These are phyloP conservation scores for Globisporangium orthogonon DNA, from an alignment of 352 stramenopile genomes.

Conservation along the genomic window DNA sequence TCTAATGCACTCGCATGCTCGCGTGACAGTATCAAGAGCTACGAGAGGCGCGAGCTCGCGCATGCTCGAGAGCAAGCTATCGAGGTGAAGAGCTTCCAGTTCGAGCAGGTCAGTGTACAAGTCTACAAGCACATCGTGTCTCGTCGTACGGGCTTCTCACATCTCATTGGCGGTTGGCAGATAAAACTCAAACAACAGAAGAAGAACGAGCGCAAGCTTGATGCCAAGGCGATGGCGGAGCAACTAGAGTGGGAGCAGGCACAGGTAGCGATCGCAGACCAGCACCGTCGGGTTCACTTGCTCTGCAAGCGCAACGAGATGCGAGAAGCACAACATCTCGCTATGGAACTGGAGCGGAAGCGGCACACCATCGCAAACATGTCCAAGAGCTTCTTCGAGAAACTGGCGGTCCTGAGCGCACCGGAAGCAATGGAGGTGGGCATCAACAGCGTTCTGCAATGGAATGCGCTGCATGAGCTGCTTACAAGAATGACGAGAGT, in stretches of 20 bases:
- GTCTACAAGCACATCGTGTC: not conserved
- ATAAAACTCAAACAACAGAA: slow-evolving; percentile 17
- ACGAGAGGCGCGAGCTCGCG: slow-evolving; percentile 5
- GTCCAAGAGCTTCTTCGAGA: slow-evolving; percentile 38
- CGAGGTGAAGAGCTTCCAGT: slow-evolving; percentile 15
- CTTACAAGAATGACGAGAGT: not conserved
- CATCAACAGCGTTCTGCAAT: no score
- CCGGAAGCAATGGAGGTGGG: slow-evolving; percentile 24
- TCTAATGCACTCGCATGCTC: not conserved
- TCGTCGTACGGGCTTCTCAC: not conserved
- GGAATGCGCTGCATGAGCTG: not conserved
- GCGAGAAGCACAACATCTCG: slow-evolving; percentile 15
- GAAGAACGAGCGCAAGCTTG: slow-evolving; percentile 20
- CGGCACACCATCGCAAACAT: slow-evolving; percentile 21
- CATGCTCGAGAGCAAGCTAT: slow-evolving; percentile 6
- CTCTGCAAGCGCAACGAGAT: slow-evolving; percentile 13
- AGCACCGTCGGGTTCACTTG: slow-evolving; percentile 7
- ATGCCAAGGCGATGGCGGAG: slow-evolving; percentile 19
- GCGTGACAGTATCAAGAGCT: not conserved
- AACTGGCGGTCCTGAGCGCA: slow-evolving; percentile 24
- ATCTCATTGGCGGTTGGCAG: slow-evolving; percentile 5
- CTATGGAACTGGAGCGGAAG: slow-evolving; percentile 26
- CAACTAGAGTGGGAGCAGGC: slow-evolving; percentile 33
- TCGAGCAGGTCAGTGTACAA: slow-evolving; percentile 9
- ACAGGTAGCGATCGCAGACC: slow-evolving; percentile 17